Evolutionary conservation across 2,329 filamentous ascomycete genomes (phyloP).

Genomic region (Nemania sp.): DNA sequence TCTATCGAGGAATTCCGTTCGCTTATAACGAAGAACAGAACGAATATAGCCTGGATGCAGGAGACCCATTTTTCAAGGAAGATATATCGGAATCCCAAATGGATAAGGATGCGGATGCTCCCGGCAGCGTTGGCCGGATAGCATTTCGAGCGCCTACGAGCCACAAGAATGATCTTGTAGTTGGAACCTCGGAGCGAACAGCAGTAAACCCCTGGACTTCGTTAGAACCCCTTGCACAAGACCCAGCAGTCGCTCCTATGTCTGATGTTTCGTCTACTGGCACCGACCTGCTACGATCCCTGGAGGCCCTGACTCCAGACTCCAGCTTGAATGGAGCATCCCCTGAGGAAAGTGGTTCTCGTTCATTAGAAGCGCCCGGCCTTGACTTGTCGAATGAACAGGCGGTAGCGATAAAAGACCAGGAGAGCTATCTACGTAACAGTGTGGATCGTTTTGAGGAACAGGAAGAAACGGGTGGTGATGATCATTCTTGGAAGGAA

Average conservation of each 20-base stretch:
- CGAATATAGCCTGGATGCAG: neutral
- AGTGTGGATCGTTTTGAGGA: neutral
- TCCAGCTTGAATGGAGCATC: neutral
- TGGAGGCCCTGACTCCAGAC: neutral
- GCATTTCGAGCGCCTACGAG: neutral
- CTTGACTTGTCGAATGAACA: neutral
- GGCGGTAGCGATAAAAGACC: neutral
- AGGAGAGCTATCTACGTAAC: neutral
- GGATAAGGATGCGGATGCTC: neutral
- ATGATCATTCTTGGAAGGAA: neutral
- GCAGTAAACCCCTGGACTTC: neutral
- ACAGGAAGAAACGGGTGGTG: neutral
- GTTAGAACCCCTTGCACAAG: neutral
- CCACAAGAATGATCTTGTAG: neutral
- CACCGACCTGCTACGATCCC: neutral
- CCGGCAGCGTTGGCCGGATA: neutral
- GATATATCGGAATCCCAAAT: neutral
- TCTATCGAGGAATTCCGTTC: conserved; percentile 15
- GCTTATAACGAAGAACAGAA: neutral
- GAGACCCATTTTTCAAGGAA: neutral
- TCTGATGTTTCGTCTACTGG: neutral
- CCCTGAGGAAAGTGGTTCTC: neutral
- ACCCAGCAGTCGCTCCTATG: neutral
- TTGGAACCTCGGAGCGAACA: neutral
- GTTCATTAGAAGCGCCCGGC: neutral